phyloP scores from a whole-genome alignment of 352 stramenopile species.

The Plasmopara halstedii region DNA sequence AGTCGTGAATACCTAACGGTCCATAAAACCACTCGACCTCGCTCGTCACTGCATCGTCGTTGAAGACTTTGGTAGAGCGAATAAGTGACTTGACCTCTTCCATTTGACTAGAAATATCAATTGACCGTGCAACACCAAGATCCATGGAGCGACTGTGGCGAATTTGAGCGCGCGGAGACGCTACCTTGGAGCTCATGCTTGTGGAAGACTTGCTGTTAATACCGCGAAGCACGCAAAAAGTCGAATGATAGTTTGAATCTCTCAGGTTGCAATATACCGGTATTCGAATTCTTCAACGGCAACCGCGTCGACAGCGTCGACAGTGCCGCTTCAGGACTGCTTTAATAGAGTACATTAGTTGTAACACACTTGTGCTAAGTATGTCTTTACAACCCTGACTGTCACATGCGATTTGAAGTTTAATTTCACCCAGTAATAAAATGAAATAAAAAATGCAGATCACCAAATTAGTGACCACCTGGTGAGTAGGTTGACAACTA shows the following conservation, averaged over 20 bases:
- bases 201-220: conserved; percentile 8
- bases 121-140: conserved; percentile 43
- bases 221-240: conserved; percentile 26
- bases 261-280: conserved; percentile 6
- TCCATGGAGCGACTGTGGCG: conserved; percentile 54
- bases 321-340: conserved; percentile 1
- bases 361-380: conserved; percentile 7
- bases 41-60: conserved; percentile 40
- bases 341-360: background rate
- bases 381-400: conserved; percentile 4
- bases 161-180: conserved; percentile 17
- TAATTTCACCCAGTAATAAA: too few relatives aligned
- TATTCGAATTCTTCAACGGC: conserved; percentile 25
- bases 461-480: too few relatives aligned
- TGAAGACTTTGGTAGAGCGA: conserved; percentile 49
- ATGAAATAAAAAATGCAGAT: too few relatives aligned
- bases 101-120: conserved; percentile 55
- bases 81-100: conserved; percentile 60
- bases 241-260: conserved; percentile 10
- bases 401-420: conserved; percentile 16
- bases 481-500: too few relatives aligned
- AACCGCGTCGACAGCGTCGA: conserved; percentile 17
- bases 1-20: conserved; percentile 70
- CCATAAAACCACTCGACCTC: conserved; percentile 83
- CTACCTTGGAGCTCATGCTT: conserved; percentile 26